A percentile compares a stretch with the other conserved stretches of the same genome.
These are phyloP conservation scores for Debaryomyces sp. DNA, from an alignment of 1,139 yeast genomes.

Conservation along the genomic window DNA sequence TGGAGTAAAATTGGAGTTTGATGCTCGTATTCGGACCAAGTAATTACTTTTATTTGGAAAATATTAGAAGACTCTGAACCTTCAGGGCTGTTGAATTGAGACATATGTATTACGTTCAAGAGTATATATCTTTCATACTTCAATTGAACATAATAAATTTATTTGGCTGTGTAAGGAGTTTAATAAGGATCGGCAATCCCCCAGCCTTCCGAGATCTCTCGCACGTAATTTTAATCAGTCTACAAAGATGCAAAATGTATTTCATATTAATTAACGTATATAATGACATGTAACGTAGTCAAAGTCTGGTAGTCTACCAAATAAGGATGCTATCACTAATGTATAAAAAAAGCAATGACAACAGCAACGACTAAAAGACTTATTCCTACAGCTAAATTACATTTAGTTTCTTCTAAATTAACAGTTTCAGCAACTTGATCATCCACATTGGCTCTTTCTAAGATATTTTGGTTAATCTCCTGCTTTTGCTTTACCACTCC, in stretches of 20 bases:
- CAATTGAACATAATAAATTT: neutral
- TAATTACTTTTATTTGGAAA: slow-evolving; percentile 26
- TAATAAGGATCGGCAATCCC: neutral
- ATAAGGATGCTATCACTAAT: neutral
- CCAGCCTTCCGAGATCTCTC: neutral
- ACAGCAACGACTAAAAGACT: neutral
- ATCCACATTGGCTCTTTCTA: slow-evolving; percentile 35
- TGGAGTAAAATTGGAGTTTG: slow-evolving; percentile 71
- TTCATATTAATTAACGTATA: neutral
- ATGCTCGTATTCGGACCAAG: slow-evolving; percentile 37
- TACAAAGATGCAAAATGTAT: neutral
- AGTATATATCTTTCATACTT: neutral
- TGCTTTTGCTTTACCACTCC: slow-evolving; percentile 26
- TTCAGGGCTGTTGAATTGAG: neutral
- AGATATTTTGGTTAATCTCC: slow-evolving; percentile 27
- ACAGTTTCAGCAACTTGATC: slow-evolving; percentile 28
- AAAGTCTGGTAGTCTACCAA: neutral
- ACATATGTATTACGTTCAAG: neutral
- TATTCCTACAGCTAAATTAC: slow-evolving; percentile 20
- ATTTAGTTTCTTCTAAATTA: slow-evolving; percentile 29
- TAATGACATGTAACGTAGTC: neutral
- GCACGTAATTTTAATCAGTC: neutral
- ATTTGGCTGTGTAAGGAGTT: neutral
- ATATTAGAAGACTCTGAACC: neutral
- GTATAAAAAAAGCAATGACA: neutral